Conservation (phyloP, 805 yeast genomes). For the Lachancea nothofagi region DNA sequence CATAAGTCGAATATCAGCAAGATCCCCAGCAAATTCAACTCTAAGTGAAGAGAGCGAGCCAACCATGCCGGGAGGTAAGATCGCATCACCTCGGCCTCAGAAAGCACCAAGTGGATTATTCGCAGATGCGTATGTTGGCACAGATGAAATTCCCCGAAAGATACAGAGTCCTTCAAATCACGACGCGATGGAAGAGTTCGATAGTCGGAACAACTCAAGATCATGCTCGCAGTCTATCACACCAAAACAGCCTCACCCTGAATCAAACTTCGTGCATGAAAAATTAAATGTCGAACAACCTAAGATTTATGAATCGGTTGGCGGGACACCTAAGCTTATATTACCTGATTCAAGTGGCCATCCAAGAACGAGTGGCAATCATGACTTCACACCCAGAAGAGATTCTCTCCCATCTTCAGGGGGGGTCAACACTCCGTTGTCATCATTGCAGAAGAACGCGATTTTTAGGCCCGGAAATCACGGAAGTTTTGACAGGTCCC, state of each 20-base stretch:
- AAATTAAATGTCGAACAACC: conserved; percentile 2
- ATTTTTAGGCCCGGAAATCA: conserved; percentile 14
- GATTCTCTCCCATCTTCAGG: conserved; percentile 49
- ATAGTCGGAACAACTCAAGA: conserved; percentile 8
- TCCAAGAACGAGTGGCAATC: conserved; percentile 24
- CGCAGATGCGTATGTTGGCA: conserved; percentile 37
- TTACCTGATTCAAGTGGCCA: conserved; percentile 14
- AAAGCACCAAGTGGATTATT: conserved; percentile 29
- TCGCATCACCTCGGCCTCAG: conserved; percentile 26
- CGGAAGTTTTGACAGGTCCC: conserved; percentile 35
- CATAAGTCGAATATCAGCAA: background rate
- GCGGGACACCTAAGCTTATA: conserved; percentile 14
- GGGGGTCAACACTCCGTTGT: conserved; percentile 43
- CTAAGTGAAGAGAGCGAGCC: conserved; percentile 1
- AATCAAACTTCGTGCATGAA: background rate
- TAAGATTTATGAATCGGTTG: conserved; percentile 5
- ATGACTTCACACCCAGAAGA: conserved; percentile 47
- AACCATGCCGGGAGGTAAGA: conserved; percentile 9
- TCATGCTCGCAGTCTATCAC: conserved; percentile 38
- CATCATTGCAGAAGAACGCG: conserved; percentile 55
- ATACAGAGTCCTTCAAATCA: conserved; percentile 4
- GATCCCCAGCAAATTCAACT: background rate
- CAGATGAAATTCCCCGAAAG: conserved; percentile 39
- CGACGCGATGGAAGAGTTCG: conserved; percentile 3
- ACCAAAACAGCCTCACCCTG: conserved; percentile 36